A percentile compares a stretch with the other conserved stretches of the same genome.
phyloP scores from a whole-genome alignment of 2,329 filamentous ascomycete species.

The Colletotrichum horii region DNA sequence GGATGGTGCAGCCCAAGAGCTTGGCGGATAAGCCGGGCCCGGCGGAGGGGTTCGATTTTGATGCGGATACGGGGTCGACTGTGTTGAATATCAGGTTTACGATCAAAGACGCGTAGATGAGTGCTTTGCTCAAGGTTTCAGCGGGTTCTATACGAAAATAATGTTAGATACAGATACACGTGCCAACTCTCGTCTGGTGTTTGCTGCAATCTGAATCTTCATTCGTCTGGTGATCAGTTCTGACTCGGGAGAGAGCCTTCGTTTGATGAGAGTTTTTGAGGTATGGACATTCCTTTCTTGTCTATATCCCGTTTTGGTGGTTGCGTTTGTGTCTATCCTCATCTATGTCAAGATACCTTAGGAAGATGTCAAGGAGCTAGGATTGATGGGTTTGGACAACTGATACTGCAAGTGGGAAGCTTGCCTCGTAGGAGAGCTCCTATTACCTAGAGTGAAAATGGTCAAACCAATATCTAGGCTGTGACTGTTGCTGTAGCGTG shows the following conservation, averaged over 20 bases:
- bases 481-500: background rate
- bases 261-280: background rate
- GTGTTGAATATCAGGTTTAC: background rate
- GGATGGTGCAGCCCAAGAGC: background rate
- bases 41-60: background rate
- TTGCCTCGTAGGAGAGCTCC: background rate
- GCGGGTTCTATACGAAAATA: too few species aligned
- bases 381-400: background rate
- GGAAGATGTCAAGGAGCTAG: background rate
- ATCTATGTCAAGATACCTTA: too few species aligned
- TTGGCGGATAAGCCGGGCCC: background rate
- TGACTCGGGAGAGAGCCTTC: accelerated
- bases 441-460: background rate
- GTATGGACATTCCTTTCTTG: accelerated
- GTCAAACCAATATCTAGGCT: accelerated
- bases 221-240: background rate
- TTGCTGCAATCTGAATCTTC: too few species aligned
- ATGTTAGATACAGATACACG: too few species aligned
- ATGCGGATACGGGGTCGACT: background rate
- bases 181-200: too few species aligned
- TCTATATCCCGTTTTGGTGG: background rate
- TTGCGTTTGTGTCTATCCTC: too few species aligned
- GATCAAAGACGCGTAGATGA: background rate
- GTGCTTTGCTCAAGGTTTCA: too few species aligned
- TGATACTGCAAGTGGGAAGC: accelerated